Base-by-base conservation (phyloP, 2,329 filamentous ascomycete species). In the Curvularia verruculosa region DNA sequence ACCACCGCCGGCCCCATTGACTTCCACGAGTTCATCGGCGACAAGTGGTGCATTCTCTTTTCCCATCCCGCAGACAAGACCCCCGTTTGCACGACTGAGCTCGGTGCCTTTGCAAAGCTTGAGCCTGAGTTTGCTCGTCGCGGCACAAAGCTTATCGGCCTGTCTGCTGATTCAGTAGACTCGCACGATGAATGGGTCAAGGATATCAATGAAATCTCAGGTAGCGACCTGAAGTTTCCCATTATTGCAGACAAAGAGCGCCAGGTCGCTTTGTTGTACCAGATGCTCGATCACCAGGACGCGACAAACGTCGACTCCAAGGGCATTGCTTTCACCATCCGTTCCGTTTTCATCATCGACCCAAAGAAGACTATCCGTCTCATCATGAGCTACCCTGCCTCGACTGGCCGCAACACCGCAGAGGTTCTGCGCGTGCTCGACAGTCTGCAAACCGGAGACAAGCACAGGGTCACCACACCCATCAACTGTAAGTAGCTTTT, bases 11-110 rank as follows among this genome's bases (percentile, higher is more conserved):
- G 87, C 56, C 81, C 81, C 52, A 88, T 89, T 74, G 82, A 89
- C 78, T 90, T 90, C 82, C 87, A 90, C 79, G 66, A 89, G 67
- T 90, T 85, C 81, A 88, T 89, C 65, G 87, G 86, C 69, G 81
- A 88, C 80, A 86, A 82, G 67, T 90, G 87, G 87, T 85, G 87
- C 59, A 81, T 90, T 61, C 82, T 90, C 65, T 90, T 90, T 83
- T 89, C 87, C 43, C 87, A 90, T 79, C 87, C 87, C 41, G 87
- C 82, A 67, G 81, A 83, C 74, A 85, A 83, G 78, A 85, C 83
- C 7, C 83, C 83, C 47, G 83, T 85, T 61, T 85, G 85, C 80
- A 87, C 85, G 55, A 87, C 85, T 49, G 85, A 87, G 77, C 80
- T 87, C 48, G 85, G 84, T 59, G 85, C 85, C 34, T 87, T 87